Base-by-base conservation (phyloP, 2,329 filamentous ascomycete species). In the Neofusicoccum parvum region DNA sequence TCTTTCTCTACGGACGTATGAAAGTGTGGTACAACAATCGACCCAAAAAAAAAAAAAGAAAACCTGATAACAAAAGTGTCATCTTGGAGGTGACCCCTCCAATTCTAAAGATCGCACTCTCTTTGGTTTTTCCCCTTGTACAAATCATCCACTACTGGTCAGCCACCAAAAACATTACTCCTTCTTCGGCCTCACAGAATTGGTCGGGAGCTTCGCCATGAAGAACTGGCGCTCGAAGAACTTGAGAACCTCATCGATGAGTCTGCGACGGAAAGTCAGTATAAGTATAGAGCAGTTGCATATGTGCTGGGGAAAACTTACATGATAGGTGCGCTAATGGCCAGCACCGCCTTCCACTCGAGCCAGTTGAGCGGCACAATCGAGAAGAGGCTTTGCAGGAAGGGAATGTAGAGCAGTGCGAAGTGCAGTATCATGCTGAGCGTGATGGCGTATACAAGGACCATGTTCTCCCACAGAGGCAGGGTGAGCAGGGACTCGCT, bases 401-500 rank as follows among this genome's bases (percentile, higher is more conserved):
- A 88, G 0, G 96, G 95, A 2, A 90, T 90, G 80, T 99, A 99
- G 43, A 99, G 85, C 58, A 99, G 89, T 27, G 89, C 92, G 78
- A 98, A 97, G 84, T 99, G 95, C 65, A 99, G 85, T 0, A 88
- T 88, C 95, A 99, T 99, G 45, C 92, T 96, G 68, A 99, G 83
- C 11, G 86, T 84, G 75, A 99, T 97, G 68, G 95, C 96, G 73
- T 96, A 97, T 64, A 99, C 92, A 17, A 99, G 89, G 86, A 97
- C 95, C 90, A 97, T 95, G 82, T 99, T 99, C 76, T 94, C 88
- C 94, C 94, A 97, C n/a, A 99, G 83, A 10, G 94, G 94, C 68
- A 99, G 87, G 2, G 94, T 97, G 65, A 99, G 80, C 12, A 99
- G 88, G 15, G 92, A 96, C 80, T 99, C 95, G 78, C 92, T 96